phyloP scores from a whole-genome alignment of 73 alveolate species.

The Durusdinium trenchii region DNA sequence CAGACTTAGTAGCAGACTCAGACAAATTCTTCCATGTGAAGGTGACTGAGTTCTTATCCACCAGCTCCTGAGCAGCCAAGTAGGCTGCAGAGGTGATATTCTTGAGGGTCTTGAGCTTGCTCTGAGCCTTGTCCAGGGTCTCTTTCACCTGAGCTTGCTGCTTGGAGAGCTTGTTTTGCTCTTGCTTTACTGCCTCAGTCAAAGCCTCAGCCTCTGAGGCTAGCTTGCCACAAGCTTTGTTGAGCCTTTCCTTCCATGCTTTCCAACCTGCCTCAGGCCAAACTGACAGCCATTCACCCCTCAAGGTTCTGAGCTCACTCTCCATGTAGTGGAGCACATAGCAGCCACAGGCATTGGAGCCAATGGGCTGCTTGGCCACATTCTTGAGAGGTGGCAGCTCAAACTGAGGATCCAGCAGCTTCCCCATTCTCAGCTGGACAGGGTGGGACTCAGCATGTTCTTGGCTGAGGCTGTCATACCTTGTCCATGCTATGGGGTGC shows the following conservation, averaged over 20 bases:
- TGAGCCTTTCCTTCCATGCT: neutral
- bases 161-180: neutral
- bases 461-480: neutral
- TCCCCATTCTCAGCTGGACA: neutral
- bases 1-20: neutral
- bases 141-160: neutral
- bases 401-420: neutral
- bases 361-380: neutral
- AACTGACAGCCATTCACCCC: neutral
- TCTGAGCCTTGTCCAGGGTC: neutral
- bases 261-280: neutral
- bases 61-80: neutral
- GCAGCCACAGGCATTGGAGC: neutral
- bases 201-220: neutral
- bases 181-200: neutral
- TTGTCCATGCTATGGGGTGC: neutral
- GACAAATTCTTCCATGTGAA: neutral
- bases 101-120: neutral
- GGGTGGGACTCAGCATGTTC: neutral
- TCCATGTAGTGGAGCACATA: constrained; percentile 7
- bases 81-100: neutral
- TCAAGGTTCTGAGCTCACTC: neutral
- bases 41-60: neutral
- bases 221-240: neutral
- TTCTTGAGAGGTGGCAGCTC: neutral